Conservation (phyloP, 768 basidiomycete genomes). For the Hericium erinaceus region DNA sequence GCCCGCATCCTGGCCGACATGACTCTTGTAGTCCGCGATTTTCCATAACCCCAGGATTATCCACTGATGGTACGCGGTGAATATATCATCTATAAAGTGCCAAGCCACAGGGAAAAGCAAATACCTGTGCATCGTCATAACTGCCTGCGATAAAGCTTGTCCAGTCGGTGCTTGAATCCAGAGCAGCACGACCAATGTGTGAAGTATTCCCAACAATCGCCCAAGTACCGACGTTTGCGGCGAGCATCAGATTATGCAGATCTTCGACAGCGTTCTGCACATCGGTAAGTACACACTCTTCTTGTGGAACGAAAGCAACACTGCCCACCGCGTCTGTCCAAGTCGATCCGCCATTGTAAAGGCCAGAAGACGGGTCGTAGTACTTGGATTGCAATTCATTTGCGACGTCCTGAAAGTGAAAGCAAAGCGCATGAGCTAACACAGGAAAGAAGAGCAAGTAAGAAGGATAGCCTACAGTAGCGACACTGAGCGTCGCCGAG, state of each 20-base stretch:
- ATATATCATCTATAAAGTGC: too few species aligned
- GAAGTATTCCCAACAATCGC: constrained; percentile 31
- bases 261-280: constrained; percentile 46
- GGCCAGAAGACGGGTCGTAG: constrained; percentile 28
- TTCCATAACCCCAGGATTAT: constrained; percentile 49
- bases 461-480: neutral
- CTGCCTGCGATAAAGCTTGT: constrained; percentile 32
- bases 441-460: neutral
- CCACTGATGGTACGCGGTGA: constrained; percentile 30
- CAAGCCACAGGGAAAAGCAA: neutral
- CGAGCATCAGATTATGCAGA: constrained; percentile 50
- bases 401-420: constrained; percentile 21
- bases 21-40: constrained; percentile 38
- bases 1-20: too few species aligned
- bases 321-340: constrained; percentile 47
- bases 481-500: neutral
- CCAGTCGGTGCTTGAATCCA: constrained; percentile 35
- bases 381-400: constrained; percentile 25
- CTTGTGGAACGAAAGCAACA: neutral
- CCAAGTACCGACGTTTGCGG: constrained; percentile 33
- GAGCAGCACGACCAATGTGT: constrained; percentile 35
- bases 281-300: neutral
- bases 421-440: neutral
- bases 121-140: constrained; percentile 45
- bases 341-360: constrained; percentile 39